Evolutionary conservation across 352 stramenopile genomes (phyloP).

Genomic region (Globisporangium cystogenes): DNA sequence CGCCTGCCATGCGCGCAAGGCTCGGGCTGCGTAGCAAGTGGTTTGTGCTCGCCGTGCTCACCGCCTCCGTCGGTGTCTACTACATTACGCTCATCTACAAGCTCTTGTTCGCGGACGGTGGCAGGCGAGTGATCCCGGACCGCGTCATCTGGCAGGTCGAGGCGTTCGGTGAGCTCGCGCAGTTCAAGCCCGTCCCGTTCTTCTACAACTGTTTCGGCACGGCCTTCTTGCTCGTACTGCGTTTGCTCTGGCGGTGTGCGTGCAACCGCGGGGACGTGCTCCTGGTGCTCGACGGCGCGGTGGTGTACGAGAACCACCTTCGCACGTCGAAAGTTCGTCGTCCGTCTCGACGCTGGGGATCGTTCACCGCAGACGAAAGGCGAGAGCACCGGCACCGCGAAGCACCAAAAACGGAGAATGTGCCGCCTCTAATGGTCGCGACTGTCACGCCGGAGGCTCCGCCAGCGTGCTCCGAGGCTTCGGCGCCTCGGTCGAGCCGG

Average conservation of each 20-base stretch:
- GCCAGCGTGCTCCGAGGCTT: too few species aligned
- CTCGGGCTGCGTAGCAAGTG: constrained; percentile 6
- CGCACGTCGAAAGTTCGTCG: too few species aligned
- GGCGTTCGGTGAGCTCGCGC: too few species aligned
- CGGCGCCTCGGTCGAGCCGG: too few species aligned
- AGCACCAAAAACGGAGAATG: too few species aligned
- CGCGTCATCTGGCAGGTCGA: constrained; percentile 11
- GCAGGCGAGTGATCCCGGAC: constrained; percentile 5
- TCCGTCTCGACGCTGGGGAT: too few species aligned
- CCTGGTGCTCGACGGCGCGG: background rate
- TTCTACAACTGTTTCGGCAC: background rate
- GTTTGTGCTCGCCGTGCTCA: constrained; percentile 2
- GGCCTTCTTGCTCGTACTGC: background rate
- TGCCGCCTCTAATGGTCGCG: too few species aligned
- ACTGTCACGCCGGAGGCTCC: too few species aligned
- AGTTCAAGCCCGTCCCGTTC: background rate
- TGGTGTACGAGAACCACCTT: background rate
- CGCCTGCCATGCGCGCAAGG: constrained; percentile 10
- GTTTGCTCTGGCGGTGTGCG: background rate
- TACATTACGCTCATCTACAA: too few species aligned
- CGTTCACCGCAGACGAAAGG: too few species aligned
- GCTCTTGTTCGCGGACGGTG: background rate
- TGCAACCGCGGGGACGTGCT: background rate
- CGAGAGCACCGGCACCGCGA: too few species aligned
- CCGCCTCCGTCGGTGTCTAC: background rate